These are phyloP conservation scores for Phytophthora meadii DNA, from an alignment of 352 stramenopile species.

Conservation along the genomic window DNA sequence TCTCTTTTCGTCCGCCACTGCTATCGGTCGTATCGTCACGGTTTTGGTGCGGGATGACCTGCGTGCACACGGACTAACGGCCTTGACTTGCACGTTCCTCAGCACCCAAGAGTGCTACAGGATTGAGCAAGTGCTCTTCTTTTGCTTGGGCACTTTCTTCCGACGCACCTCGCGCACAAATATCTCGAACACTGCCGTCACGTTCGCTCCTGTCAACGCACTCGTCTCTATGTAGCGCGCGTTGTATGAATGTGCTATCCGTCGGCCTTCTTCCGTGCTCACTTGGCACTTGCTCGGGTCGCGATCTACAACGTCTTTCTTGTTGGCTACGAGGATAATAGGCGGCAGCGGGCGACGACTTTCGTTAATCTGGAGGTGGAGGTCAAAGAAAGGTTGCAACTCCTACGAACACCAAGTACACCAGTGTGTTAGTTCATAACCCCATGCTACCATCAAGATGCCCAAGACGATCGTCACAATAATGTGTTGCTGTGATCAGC, in stretches of 20 bases:
- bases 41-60: background rate
- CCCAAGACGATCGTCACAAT: background rate
- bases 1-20: conserved; percentile 10
- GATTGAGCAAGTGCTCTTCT: conserved; percentile 77
- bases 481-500: conserved; percentile 1
- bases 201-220: conserved; percentile 84
- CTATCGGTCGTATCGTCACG: background rate
- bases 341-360: conserved; percentile 75
- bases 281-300: conserved; percentile 86
- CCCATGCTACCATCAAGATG: background rate
- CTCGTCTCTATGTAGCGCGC: conserved; percentile 90
- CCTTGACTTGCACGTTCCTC: conserved; percentile 4
- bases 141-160: conserved; percentile 79
- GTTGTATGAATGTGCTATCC: conserved; percentile 89
- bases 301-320: conserved; percentile 88
- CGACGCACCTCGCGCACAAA: conserved; percentile 88
- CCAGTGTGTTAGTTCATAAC: background rate
- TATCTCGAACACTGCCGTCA: conserved; percentile 88
- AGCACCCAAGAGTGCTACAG: conserved; percentile 47
- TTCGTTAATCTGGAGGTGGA: conserved; percentile 91
- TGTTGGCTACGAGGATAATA: conserved; percentile 91
- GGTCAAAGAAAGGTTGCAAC: conserved; percentile 88
- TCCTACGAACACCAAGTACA: conserved; percentile 48
- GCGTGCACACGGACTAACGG: background rate
- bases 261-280: conserved; percentile 82